Conservation (phyloP, 31 red algal genomes). For the Porphyra umbilicalis region DNA sequence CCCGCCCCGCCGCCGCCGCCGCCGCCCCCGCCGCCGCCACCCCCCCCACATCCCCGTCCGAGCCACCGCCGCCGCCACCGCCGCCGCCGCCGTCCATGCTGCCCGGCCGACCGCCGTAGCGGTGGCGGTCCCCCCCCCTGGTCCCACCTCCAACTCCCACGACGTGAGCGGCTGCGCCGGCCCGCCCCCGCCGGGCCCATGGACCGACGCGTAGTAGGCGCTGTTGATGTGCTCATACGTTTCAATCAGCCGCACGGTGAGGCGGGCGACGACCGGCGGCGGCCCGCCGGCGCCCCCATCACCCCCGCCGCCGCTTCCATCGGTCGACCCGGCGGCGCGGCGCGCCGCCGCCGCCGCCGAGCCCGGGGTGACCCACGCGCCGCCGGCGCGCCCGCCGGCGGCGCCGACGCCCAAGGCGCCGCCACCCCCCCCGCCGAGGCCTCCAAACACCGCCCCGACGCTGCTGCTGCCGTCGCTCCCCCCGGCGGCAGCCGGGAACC, state of each 20-base stretch:
- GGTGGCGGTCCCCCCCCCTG: slow-evolving; percentile 7
- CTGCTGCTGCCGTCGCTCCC: neutral
- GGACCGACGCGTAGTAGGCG: slow-evolving; percentile 17
- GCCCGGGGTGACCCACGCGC: neutral
- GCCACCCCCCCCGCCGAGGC: neutral
- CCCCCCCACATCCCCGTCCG: neutral
- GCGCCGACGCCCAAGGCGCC: neutral
- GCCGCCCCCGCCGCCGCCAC: neutral
- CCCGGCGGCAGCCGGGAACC: neutral
- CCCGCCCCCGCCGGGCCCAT: neutral
- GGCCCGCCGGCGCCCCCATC: too few species aligned
- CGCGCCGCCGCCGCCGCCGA: neutral
- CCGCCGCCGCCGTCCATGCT: neutral
- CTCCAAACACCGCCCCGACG: neutral
- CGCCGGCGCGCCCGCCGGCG: neutral
- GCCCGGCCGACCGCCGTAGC: neutral
- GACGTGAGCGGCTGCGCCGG: neutral
- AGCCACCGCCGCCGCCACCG: neutral
- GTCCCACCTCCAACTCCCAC: neutral
- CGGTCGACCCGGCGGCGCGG: neutral
- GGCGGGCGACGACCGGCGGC: slow-evolving; percentile 15
- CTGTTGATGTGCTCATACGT: slow-evolving; percentile 52
- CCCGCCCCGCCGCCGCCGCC: neutral
- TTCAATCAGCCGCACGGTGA: slow-evolving; percentile 30
- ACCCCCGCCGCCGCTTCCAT: neutral